A percentile compares a stretch with the other conserved stretches of the same genome.
Evolutionary conservation across 2,329 filamentous ascomycete species (phyloP).

Genomic region (Epichloe sp.): DNA sequence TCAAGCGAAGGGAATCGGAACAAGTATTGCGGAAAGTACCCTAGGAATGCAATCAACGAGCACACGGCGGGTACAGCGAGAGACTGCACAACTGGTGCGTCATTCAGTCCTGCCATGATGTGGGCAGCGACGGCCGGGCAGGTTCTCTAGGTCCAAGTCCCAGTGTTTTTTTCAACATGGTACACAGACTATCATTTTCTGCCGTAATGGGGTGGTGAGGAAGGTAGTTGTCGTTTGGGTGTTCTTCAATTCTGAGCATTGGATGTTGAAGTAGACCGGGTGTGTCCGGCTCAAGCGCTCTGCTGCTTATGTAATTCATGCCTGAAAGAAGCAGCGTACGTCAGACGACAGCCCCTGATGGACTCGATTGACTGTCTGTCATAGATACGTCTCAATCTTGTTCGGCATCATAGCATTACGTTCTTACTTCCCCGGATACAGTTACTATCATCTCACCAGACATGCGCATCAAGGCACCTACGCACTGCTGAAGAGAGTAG

Average conservation of each 20-base stretch:
- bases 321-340: background rate
- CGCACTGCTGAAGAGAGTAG: background rate
- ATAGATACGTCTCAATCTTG: too few species aligned
- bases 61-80: slow-evolving; percentile 59
- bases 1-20: slow-evolving; percentile 45
- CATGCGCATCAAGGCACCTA: background rate
- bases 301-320: background rate
- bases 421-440: background rate
- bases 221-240: too few species aligned
- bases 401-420: background rate
- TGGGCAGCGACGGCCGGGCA: background rate
- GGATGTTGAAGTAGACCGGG: background rate
- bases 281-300: background rate
- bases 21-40: slow-evolving; percentile 59
- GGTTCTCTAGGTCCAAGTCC: background rate
- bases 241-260: too few species aligned
- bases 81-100: slow-evolving; percentile 31
- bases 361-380: too few species aligned
- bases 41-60: slow-evolving; percentile 53
- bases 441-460: background rate
- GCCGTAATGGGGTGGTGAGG: too few species aligned
- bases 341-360: background rate
- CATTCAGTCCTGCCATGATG: slow-evolving; percentile 28
- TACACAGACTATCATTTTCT: background rate
- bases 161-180: background rate